A percentile compares a stretch with the other conserved stretches of the same genome.
These are phyloP conservation scores for Penicillium hesseltinei DNA, from an alignment of 2,329 filamentous ascomycete genomes.

Conservation along the genomic window DNA sequence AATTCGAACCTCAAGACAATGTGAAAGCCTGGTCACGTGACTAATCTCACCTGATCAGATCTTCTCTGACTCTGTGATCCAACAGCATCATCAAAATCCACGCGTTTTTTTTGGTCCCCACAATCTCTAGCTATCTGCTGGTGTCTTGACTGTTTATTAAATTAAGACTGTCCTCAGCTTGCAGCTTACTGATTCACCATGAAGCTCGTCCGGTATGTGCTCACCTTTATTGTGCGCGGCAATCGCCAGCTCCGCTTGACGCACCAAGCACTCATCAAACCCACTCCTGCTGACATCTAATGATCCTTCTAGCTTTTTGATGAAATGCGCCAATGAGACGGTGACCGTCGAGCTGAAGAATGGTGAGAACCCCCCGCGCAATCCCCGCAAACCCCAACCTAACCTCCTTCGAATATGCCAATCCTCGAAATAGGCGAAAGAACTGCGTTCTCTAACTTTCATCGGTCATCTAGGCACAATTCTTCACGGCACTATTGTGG, in stretches of 20 bases:
- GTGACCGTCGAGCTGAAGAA: slow-evolving; percentile 99
- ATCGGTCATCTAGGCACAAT: slow-evolving; percentile 70
- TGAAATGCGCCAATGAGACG: slow-evolving; percentile 99
- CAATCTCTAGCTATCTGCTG: slow-evolving; percentile 10
- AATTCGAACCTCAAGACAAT: not conserved
- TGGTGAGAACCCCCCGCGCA: slow-evolving; percentile 55
- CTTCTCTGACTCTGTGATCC: slow-evolving; percentile 23
- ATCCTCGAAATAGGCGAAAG: not conserved
- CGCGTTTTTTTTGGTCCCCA: slow-evolving; percentile 12
- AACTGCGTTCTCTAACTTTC: slow-evolving; percentile 2
- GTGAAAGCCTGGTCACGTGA: slow-evolving; percentile 10
- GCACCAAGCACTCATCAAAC: slow-evolving; percentile 7
- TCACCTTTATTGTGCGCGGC: not conserved
- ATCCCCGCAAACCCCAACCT: slow-evolving; percentile 1
- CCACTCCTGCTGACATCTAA: slow-evolving; percentile 18
- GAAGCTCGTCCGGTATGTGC: slow-evolving; percentile 91
- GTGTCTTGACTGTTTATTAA: slow-evolving; percentile 6
- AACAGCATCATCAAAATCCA: slow-evolving; percentile 18
- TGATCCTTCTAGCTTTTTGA: slow-evolving; percentile 71
- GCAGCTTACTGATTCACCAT: slow-evolving; percentile 54
- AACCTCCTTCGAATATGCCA: not conserved
- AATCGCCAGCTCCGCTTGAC: slow-evolving; percentile 12
- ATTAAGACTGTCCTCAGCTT: not conserved
- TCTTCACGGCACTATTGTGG: slow-evolving; percentile 93
- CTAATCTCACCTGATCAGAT: slow-evolving; percentile 6